Percentiles rank a stretch among this genome's conserved stretches.
phyloP scores from a whole-genome alignment of 352 stramenopile genomes.

The Globisporangium megalacanthum region DNA sequence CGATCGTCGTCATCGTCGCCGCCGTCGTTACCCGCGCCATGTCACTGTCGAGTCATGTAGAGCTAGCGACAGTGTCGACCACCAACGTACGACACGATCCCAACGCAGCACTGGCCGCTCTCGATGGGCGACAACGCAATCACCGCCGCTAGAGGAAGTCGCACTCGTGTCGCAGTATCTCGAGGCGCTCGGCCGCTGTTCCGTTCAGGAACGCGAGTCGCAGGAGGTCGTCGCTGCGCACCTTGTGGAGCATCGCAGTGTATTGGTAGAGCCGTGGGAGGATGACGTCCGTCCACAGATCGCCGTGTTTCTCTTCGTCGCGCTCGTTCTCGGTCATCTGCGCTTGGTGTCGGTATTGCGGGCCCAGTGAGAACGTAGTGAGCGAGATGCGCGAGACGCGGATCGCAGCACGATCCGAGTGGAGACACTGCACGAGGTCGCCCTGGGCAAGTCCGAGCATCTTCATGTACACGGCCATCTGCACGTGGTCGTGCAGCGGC shows the following conservation, averaged over 20 bases:
- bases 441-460: conserved; percentile 55
- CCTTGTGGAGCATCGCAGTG: conserved; percentile 32
- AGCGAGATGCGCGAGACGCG: conserved; percentile 50
- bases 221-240: conserved; percentile 45
- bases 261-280: conserved; percentile 59
- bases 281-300: conserved; percentile 59
- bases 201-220: conserved; percentile 63
- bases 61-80: neutral
- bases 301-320: conserved; percentile 1
- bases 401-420: conserved; percentile 38
- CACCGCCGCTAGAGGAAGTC: conserved; percentile 38
- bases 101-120: neutral
- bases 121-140: neutral
- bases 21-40: neutral
- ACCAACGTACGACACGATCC: neutral
- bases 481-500: conserved; percentile 69
- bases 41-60: conserved; percentile 12
- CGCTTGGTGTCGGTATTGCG: neutral
- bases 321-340: neutral
- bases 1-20: neutral
- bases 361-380: conserved; percentile 29
- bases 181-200: conserved; percentile 30
- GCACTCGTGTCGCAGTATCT: conserved; percentile 43
- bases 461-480: conserved; percentile 82
- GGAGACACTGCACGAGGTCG: conserved; percentile 68